These are phyloP conservation scores for Aspergillus olivimuriae DNA, from an alignment of 495 filamentous ascomycete species.

Conservation along the genomic window DNA sequence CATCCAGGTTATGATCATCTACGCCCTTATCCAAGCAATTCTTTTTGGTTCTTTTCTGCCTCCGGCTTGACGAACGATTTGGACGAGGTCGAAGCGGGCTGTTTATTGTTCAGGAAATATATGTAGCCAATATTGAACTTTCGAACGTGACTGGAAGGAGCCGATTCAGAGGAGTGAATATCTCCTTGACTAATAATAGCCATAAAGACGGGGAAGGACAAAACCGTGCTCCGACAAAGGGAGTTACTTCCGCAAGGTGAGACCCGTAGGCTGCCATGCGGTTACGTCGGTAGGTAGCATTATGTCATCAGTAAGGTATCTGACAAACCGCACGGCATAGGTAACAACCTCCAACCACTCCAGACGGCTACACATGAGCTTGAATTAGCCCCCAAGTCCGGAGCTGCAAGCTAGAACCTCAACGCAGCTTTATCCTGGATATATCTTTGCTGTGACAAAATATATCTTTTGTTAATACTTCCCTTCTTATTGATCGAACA, in stretches of 20 bases:
- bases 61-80: constrained; percentile 52
- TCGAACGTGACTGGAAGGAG: no score
- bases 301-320: constrained; percentile 36
- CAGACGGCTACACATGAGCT: constrained; percentile 17
- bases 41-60: constrained; percentile 92
- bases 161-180: no score
- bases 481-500: not conserved
- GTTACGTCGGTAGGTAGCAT: constrained; percentile 35
- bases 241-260: no score
- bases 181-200: no score
- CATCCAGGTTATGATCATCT: constrained; percentile 67
- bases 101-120: not conserved
- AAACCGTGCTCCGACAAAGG: no score
- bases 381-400: constrained; percentile 7
- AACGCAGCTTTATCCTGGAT: not conserved
- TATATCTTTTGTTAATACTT: not conserved
- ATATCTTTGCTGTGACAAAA: not conserved
- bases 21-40: constrained; percentile 72
- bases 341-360: constrained; percentile 9
- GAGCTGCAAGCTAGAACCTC: constrained; percentile 5
- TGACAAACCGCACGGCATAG: constrained; percentile 11
- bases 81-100: not conserved
- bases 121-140: no score
- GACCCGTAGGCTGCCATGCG: constrained; percentile 13
- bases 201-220: no score